Evolutionary conservation across 140 eudicot genomes (phyloP).

Genomic region (Cichorium intybus): DNA sequence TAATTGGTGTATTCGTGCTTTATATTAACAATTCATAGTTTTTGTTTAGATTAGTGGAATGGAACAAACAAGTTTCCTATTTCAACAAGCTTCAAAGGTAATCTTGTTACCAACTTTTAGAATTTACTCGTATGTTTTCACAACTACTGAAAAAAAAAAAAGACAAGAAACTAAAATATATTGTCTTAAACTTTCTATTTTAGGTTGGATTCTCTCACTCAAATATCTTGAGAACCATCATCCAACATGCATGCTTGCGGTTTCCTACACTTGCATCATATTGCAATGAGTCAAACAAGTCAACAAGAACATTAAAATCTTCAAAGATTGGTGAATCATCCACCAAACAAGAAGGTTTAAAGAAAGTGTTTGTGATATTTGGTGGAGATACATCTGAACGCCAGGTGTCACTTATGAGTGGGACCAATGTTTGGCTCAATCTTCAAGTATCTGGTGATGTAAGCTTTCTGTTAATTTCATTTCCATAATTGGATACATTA

Average conservation of each 20-base stretch:
- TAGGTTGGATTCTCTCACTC: slow-evolving; percentile 97
- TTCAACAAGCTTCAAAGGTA: slow-evolving; percentile 99
- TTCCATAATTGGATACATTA: no score
- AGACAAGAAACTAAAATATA: no score
- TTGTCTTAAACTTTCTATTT: slow-evolving; percentile 11
- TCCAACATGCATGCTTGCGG: slow-evolving; percentile 78
- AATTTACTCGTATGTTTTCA: no score
- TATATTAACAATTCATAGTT: not conserved
- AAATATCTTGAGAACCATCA: slow-evolving; percentile 75
- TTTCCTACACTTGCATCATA: slow-evolving; percentile 53
- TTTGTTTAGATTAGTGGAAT: slow-evolving; percentile 78
- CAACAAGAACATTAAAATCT: slow-evolving; percentile 34
- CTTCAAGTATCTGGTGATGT: slow-evolving; percentile 80
- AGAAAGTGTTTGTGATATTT: slow-evolving; percentile 76
- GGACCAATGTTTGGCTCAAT: slow-evolving; percentile 95
- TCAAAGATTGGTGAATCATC: slow-evolving; percentile 26
- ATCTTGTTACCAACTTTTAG: slow-evolving; percentile 6
- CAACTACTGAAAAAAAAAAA: no score
- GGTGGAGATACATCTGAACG: slow-evolving; percentile 96
- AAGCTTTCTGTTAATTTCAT: no score
- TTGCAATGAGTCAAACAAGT: slow-evolving; percentile 33
- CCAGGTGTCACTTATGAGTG: slow-evolving; percentile 97
- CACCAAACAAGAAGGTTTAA: slow-evolving; percentile 26
- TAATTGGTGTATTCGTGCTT: not conserved
- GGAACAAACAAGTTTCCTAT: slow-evolving; percentile 96